These are phyloP conservation scores for Eutrema salsugineum DNA, from an alignment of 441 rosid species.

Conservation along the genomic window DNA sequence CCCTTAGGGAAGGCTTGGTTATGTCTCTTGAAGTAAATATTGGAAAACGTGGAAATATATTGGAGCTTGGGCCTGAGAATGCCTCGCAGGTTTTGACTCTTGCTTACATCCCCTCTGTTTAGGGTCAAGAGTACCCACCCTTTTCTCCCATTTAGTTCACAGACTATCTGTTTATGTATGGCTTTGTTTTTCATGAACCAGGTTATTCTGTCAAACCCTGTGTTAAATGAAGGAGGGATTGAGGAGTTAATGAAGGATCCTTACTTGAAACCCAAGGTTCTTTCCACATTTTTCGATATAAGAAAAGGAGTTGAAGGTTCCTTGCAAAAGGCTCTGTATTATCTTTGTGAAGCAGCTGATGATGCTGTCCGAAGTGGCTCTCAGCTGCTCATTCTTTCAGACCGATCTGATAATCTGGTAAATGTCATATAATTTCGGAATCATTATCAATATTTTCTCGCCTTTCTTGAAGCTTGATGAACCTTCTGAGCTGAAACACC, in stretches of 20 bases:
- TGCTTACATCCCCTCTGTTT: slow-evolving; percentile 2
- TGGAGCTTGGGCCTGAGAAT: slow-evolving; percentile 96
- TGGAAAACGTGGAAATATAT: slow-evolving; percentile 92
- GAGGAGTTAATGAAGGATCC: slow-evolving; percentile 80
- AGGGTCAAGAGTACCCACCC: too few relatives aligned
- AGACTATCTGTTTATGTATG: background rate
- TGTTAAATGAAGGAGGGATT: slow-evolving; percentile 86
- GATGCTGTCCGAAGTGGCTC: slow-evolving; percentile 98
- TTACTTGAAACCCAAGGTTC: slow-evolving; percentile 59
- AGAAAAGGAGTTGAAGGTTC: slow-evolving; percentile 92
- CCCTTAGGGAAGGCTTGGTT: slow-evolving; percentile 96
- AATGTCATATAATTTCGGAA: background rate
- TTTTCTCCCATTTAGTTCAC: slow-evolving; percentile 6
- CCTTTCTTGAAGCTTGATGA: too few relatives aligned
- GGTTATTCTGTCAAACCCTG: slow-evolving; percentile 88
- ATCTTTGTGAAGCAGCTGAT: slow-evolving; percentile 97
- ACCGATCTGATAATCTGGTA: slow-evolving; percentile 80
- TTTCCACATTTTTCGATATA: slow-evolving; percentile 86
- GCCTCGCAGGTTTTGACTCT: slow-evolving; percentile 67
- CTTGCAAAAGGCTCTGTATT: slow-evolving; percentile 59
- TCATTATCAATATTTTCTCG: too few relatives aligned
- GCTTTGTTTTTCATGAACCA: slow-evolving; percentile 29
- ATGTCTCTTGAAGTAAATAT: slow-evolving; percentile 98
- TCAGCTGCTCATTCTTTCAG: slow-evolving; percentile 92
- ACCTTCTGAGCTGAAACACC: too few relatives aligned